Evolutionary conservation across 768 basidiomycete species (phyloP).

Genomic region (Rhodocollybia butyracea): DNA sequence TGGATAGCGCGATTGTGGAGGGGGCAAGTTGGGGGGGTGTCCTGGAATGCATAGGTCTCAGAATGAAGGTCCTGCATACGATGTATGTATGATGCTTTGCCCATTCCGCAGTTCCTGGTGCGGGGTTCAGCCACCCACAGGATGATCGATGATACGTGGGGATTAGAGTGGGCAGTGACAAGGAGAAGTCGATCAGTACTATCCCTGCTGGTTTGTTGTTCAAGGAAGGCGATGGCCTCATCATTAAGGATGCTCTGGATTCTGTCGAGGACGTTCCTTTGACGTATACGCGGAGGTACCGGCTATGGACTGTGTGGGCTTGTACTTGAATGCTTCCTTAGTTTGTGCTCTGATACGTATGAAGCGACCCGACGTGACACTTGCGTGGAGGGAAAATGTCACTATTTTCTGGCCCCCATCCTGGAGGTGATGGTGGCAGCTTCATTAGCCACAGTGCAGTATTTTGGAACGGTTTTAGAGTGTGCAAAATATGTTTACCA

Average conservation of each 20-base stretch:
- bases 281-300: constrained; percentile 65
- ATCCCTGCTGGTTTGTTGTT: constrained; percentile 29
- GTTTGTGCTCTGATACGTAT: constrained; percentile 70
- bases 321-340: constrained; percentile 78
- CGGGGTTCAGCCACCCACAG: constrained; percentile 36
- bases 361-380: constrained; percentile 89
- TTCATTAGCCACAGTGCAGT: too few relatives aligned
- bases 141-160: constrained; percentile 51
- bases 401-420: constrained; percentile 83
- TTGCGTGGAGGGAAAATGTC: constrained; percentile 93
- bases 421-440: too few relatives aligned
- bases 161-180: constrained; percentile 64
- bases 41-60: constrained; percentile 48
- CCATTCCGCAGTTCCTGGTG: constrained; percentile 38
- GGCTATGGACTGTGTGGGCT: constrained; percentile 80
- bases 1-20: not conserved
- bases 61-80: constrained; percentile 41
- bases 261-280: constrained; percentile 84
- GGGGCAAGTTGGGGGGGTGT: constrained; percentile 35
- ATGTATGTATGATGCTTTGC: constrained; percentile 43
- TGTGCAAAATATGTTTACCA: too few relatives aligned
- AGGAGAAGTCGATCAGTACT: constrained; percentile 24
- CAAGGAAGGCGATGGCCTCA: constrained; percentile 48
- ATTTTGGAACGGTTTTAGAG: too few relatives aligned
- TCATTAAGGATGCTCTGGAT: constrained; percentile 64